Evolutionary conservation across 768 basidiomycete genomes (phyloP), one percentile per base, ranked within the genome.

Genomic region (Auricularia sp.): DNA sequence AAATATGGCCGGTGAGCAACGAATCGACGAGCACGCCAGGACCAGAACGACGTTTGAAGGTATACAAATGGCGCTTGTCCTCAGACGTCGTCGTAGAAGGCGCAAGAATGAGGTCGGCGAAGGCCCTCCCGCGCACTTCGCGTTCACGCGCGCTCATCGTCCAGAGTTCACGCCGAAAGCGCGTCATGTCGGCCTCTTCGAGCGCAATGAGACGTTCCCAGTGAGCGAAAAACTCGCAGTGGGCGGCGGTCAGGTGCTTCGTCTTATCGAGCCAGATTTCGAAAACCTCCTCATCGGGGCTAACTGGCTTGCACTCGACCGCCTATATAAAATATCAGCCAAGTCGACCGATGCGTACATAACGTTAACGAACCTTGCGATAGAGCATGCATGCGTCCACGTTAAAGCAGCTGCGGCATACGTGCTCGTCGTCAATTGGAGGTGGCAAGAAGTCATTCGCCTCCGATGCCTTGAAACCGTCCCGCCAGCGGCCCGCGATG

Each of bases 351-450:
- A 63, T 62, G 6, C 23, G 43, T 60, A n/a, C 59, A 4, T n/a
- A 4, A 63, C 16, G 16, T 18, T 58, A 60, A 69, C 76, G 36
- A 66, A 87, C 91, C 81, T 88, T 90, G 54, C 96, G 88, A 76
- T 94, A 98, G 11, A 99, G 79, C 88, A 98, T 93, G 74, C 97
- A 98, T 1, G 85, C 81, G 70, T 99, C 92, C 5, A 90, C 75
- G 0, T 83, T 80, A 71, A 87, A 98, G 71, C 97, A 98, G 61
- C 78, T 82, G 71, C 85, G 84, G 74, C 97, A 99, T 11, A 81
- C 76, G 64, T 86, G 77, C 65, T 86, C 83, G 67, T 92, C 85
- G 71, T 98, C 92, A 66, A 97, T 88, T 0, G 93, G 91, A 1
- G 87, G 82, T 1, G 97, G 97, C 21, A 99, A 77, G 73, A 96